phyloP scores from a whole-genome alignment of 768 basidiomycete species.

The Lentinula lateritia region DNA sequence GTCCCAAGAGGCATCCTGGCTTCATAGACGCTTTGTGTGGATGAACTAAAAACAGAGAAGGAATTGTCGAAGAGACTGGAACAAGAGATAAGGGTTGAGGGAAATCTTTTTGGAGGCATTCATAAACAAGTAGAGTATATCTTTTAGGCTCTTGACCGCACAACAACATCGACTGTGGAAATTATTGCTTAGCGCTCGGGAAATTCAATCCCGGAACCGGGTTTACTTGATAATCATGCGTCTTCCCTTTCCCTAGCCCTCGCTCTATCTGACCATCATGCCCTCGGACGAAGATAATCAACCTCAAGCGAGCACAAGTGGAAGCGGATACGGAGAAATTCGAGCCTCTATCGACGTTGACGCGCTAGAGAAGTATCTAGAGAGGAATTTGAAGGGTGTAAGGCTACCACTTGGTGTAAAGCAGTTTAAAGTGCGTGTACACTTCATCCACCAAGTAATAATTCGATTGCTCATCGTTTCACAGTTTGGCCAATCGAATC shows the following conservation, averaged over 20 bases:
- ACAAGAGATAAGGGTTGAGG: too few relatives aligned
- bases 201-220: background rate
- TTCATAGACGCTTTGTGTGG: too few relatives aligned
- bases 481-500: conserved; percentile 92
- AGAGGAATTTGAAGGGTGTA: conserved; percentile 46
- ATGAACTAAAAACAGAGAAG: too few relatives aligned
- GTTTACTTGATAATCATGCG: background rate
- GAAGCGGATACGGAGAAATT: conserved; percentile 72
- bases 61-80: too few relatives aligned
- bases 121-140: too few relatives aligned
- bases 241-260: background rate
- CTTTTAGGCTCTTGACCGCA: too few relatives aligned
- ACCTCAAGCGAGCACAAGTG: conserved; percentile 35
- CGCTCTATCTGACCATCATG: background rate
- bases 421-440: conserved; percentile 79
- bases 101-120: too few relatives aligned
- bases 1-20: too few relatives aligned
- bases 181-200: too few relatives aligned
- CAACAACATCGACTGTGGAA: too few relatives aligned
- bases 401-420: conserved; percentile 68
- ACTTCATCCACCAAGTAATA: background rate
- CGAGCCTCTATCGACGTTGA: conserved; percentile 64
- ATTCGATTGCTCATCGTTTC: background rate
- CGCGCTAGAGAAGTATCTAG: conserved; percentile 63
- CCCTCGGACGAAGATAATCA: conserved; percentile 18